A percentile compares a stretch with the other conserved stretches of the same genome.
Conservation (phyloP, 2,329 filamentous ascomycete genomes). For the Fusarium sp. region DNA sequence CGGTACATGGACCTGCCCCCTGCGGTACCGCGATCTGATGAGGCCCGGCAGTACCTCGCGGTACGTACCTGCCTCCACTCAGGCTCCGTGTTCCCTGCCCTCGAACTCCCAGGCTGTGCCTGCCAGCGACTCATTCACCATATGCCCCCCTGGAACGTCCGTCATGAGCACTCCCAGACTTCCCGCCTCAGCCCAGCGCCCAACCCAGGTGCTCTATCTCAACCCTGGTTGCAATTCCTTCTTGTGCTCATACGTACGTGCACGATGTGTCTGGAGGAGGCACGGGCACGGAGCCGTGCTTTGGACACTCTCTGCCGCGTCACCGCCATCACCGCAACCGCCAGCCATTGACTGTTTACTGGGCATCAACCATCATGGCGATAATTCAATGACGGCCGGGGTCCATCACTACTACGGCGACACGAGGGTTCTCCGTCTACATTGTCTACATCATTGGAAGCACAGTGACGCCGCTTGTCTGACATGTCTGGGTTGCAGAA, state of each 20-base stretch:
- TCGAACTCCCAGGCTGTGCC: conserved; percentile 37
- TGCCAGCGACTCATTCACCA: conserved; percentile 15
- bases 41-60: conserved; percentile 23
- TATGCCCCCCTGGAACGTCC: conserved; percentile 21
- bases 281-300: background rate
- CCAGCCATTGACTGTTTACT: conserved; percentile 3
- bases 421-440: background rate
- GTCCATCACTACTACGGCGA: background rate
- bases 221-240: conserved; percentile 21
- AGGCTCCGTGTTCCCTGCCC: conserved; percentile 4
- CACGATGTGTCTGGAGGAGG: too few relatives aligned
- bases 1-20: conserved; percentile 26
- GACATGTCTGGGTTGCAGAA: conserved; percentile 18
- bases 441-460: conserved; percentile 14
- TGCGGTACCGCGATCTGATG: conserved; percentile 22
- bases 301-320: conserved; percentile 25
- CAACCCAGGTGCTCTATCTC: conserved; percentile 23
- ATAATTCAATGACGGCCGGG: background rate
- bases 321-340: conserved; percentile 42
- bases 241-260: too few relatives aligned
- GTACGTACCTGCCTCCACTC: conserved; percentile 14
- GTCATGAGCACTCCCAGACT: conserved; percentile 11
- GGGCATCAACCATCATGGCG: background rate
- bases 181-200: conserved; percentile 35
- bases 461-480: conserved; percentile 9